Base-by-base conservation (phyloP, 352 stramenopile genomes). In the Phytophthora pseudosyringae region DNA sequence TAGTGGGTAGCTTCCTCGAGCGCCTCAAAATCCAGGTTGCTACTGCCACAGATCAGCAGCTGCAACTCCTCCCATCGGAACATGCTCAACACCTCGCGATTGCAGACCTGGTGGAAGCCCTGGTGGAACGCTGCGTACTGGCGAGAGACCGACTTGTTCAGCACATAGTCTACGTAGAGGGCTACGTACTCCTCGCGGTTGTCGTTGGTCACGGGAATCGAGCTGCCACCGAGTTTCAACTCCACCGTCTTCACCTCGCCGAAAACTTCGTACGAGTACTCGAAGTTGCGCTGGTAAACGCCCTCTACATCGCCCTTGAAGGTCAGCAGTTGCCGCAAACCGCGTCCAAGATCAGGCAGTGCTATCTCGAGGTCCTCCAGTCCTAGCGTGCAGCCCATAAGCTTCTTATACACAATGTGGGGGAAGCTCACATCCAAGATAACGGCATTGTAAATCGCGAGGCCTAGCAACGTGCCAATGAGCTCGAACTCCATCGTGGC, bases 361-460 rank as follows among this genome's bases (percentile, higher is more conserved):
- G 76, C 76, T 3, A 67, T 45, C 38, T 92, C 83, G 1, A 94
- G 57, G 59, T 94, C 86, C 15, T 72, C 62, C 13, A 94, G 64
- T 29, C 63, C 83, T 36, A 92, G 46, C 7, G 60, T 16, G 36
- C 71, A 81, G 5, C 71, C 57, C 80, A 93, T 88, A 1, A 95
- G 70, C 47, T 92, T 93, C 59, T 95, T 95, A 74, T 94, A 95
- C 41, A 95, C 81, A 21, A 85, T 76, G 31, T 88, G 81, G 1
- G 88, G 88, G 49, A 96, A 94, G 31, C 85, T 83, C 7, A 95
- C 66, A 29, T 95, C 87, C 21, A 95, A 55, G 36, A 95, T 94
- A 21, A 95, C 86, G 8, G 78, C 75, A 25, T 96, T 96, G 66
- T 96, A 96, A 40, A 96, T 93, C 11, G 88, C 88, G 7, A 96